Evolutionary conservation across 495 filamentous ascomycete species (phyloP).

Genomic region (Cercophora sp.): DNA sequence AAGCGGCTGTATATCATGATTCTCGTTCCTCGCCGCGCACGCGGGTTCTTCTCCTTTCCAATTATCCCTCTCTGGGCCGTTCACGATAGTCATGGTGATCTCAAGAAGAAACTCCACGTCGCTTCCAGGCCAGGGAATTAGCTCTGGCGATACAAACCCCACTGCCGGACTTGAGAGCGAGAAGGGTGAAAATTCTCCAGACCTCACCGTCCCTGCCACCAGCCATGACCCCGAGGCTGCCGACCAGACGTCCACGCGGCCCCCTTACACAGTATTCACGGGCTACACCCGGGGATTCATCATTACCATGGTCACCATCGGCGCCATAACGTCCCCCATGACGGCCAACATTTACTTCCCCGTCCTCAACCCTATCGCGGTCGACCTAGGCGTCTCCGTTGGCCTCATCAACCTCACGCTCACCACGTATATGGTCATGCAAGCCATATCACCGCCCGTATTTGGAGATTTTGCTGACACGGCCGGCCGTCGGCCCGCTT

Average conservation of each 20-base stretch:
- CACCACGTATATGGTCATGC: conserved; percentile 62
- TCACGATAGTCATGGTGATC: background rate
- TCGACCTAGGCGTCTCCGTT: conserved; percentile 53
- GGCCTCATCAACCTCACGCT: conserved; percentile 64
- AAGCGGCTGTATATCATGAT: background rate
- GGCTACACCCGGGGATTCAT: conserved; percentile 54
- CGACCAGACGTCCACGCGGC: conserved; percentile 34
- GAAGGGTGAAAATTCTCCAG: background rate
- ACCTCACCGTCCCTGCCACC: background rate
- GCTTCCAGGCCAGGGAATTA: too few relatives aligned
- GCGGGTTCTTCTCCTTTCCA: background rate
- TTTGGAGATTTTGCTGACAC: conserved; percentile 59
- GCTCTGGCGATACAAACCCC: too few relatives aligned
- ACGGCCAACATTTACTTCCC: conserved; percentile 81
- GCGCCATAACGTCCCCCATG: conserved; percentile 67
- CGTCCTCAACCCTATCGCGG: conserved; percentile 55
- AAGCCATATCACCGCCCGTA: conserved; percentile 56
- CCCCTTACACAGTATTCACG: conserved; percentile 56
- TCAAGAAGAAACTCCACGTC: too few relatives aligned
- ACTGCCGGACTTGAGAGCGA: background rate
- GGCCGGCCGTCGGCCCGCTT: conserved; percentile 56
- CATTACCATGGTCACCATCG: conserved; percentile 60
- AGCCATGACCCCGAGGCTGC: conserved; percentile 22
- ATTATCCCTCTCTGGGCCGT: background rate
- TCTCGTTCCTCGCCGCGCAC: background rate